These are phyloP conservation scores for Hanseniaspora opuntiae DNA, from an alignment of 805 yeast genomes.

Conservation along the genomic window DNA sequence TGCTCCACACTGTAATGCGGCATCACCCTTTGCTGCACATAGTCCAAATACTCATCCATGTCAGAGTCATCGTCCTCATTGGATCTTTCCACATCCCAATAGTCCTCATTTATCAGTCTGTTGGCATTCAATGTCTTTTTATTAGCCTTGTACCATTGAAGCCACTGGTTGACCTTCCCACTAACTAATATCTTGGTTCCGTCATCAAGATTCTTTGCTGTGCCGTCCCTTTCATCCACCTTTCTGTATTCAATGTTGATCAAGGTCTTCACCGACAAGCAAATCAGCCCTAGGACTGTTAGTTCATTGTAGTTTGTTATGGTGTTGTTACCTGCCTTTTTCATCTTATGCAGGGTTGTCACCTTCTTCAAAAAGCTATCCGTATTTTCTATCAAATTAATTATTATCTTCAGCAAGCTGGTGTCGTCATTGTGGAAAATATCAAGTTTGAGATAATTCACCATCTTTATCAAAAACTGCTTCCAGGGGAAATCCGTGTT, in stretches of 20 bases:
- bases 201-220: neutral
- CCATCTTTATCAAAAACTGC: neutral
- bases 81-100: neutral
- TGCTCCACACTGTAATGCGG: neutral
- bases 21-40: slow-evolving; percentile 1
- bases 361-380: neutral
- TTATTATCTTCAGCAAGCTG: neutral
- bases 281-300: neutral
- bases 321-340: slow-evolving; percentile 1
- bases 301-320: slow-evolving; percentile 1
- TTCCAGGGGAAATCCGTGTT: slow-evolving; percentile 8
- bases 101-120: neutral
- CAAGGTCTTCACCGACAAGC: neutral
- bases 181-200: slow-evolving; percentile 3
- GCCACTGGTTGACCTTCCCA: neutral
- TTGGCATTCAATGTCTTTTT: neutral
- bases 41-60: slow-evolving; percentile 4
- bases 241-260: neutral
- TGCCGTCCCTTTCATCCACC: neutral
- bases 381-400: neutral
- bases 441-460: neutral
- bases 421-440: neutral
- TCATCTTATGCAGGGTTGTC: neutral
- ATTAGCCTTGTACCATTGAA: neutral
- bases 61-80: neutral